Base-by-base conservation (phyloP, 352 stramenopile species). In the Thraustotheca clavata region DNA sequence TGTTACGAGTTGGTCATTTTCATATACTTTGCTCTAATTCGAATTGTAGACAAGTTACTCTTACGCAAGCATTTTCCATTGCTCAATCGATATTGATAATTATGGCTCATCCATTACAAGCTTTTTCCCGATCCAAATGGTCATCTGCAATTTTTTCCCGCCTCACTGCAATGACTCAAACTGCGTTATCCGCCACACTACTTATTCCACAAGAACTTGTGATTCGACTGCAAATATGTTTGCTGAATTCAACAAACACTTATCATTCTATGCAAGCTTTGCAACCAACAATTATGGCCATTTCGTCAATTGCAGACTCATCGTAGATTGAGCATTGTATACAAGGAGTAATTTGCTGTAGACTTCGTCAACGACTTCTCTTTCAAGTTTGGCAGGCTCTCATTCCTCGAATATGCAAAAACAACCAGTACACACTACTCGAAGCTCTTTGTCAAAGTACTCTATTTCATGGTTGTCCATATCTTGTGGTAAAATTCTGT, bases 21-120 rank as follows among this genome's bases (percentile, higher is more conserved):
- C 40, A n/a, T 39, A 12, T 16, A 31, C 73, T 20, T 43, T 26
- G 43, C 43, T 71, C 0, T 68, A 54, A 26, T 11, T 3, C 40
- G 22, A 7, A 52, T n/a, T n/a, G 3, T 65, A 65, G 68, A 16
- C 76, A 76, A 36, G 71, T 82, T 1, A 78, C 83, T 11, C 60
- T 92, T 11, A 67, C 69, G 2, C 82, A 91, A 38, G 69, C 67
- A 22, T 77, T 69, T 0, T 68, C 60, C 4, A 67, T 91, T 46
- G 89, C 78, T 31, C 79, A 80, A 0, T 79, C 75, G 11, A 63
- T 81, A 4, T 88, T 82, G 62, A 74, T 91, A 48, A n/a, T 91
- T 27, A 71, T 91, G 18, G 69, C 76, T 0, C 82, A 91, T 33
- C 77, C 80, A 24, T 47, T 94, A 31, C 82, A 81, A 35, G 67